Conservation (phyloP, 2,329 filamentous ascomycete genomes). For the Botrytis pseudocinerea region DNA sequence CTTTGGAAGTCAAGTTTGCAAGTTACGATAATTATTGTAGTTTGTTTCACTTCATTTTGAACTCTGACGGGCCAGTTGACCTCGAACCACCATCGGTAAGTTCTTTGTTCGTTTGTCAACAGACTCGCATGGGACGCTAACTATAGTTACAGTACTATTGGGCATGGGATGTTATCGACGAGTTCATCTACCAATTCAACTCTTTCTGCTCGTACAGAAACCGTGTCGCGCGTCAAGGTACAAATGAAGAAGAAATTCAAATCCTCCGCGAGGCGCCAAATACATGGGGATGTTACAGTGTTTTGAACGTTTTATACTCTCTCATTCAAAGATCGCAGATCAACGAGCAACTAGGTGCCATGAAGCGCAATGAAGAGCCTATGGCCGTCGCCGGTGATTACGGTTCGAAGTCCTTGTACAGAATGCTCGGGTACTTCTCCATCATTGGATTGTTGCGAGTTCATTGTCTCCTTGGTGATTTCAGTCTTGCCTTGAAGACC, state of each 20-base stretch:
- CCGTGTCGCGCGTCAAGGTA: slow-evolving; percentile 76
- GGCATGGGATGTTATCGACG: slow-evolving; percentile 99
- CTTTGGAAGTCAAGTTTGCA: slow-evolving; percentile 94
- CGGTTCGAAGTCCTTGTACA: slow-evolving; percentile 89
- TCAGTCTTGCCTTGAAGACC: slow-evolving; percentile 96
- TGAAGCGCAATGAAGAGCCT: slow-evolving; percentile 91
- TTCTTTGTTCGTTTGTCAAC: slow-evolving; percentile 34
- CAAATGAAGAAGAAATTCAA: slow-evolving; percentile 90
- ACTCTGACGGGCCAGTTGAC: slow-evolving; percentile 98
- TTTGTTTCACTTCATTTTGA: slow-evolving; percentile 98
- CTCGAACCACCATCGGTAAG: slow-evolving; percentile 93
- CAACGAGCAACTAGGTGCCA: slow-evolving; percentile 91
- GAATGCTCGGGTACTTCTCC: slow-evolving; percentile 99
- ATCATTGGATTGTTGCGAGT: slow-evolving; percentile 96
- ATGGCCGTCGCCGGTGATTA: slow-evolving; percentile 90
- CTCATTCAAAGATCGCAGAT: slow-evolving; percentile 98
- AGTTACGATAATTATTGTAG: slow-evolving; percentile 99
- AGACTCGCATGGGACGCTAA: slow-evolving; percentile 30
- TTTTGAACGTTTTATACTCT: slow-evolving; percentile 98
- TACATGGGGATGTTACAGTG: slow-evolving; percentile 99
- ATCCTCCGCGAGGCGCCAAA: slow-evolving; percentile 95
- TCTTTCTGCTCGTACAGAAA: slow-evolving; percentile 97
- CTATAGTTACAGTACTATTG: slow-evolving; percentile 76
- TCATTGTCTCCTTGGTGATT: slow-evolving; percentile 95
- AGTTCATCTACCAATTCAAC: slow-evolving; percentile 99